Evolutionary conservation across 176 grass and related monocot species (phyloP), one percentile per base, ranked within the genome.

Genomic region (Oryza australiensis): DNA sequence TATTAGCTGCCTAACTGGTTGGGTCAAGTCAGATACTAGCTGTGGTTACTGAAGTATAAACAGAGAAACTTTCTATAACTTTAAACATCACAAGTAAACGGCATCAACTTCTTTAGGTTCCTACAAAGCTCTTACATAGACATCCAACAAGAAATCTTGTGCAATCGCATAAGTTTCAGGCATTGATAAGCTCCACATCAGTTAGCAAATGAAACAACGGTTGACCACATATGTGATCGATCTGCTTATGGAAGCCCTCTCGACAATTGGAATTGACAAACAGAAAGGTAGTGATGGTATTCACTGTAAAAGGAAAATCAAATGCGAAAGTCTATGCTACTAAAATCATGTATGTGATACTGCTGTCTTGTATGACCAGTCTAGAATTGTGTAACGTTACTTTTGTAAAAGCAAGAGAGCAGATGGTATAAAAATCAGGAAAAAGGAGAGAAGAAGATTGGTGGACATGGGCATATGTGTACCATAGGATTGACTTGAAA

Each of bases 401-500:
- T 59, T 59, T 23, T 42, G 75, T 64, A 89, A 12, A 2, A 80
- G 74, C 15, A 63, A 4, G 24, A 5, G 18, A 14, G 28, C 18
- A 62, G 45, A 5, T 3, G 5, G 45, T 62, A 35, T 24, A 2
- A 65, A 46, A 78, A 49, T 64, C 13, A 72, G 49, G 55, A 65
- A 84, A 48, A 13, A 3, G 14, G 0, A 53, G 49, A 65, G 32
- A n/a, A n/a, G 1, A 67, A 23, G 13, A 41, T 2, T 14, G 22
- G n/a, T 29, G 7, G 7, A 1, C 30, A 66, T n/a, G 57, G 14
- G 0, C 12, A 62, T 93, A 66, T 91, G 94, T 91, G 3, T 60
- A 98, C 95, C 95, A 98, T 66, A 98, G 87, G 49, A 98, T 81
- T 20, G 92, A 98, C 80, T 98, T 98, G 90, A 98, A 98, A 66